Base-by-base conservation (phyloP, 768 basidiomycete genomes). In the Epithele typhae region DNA sequence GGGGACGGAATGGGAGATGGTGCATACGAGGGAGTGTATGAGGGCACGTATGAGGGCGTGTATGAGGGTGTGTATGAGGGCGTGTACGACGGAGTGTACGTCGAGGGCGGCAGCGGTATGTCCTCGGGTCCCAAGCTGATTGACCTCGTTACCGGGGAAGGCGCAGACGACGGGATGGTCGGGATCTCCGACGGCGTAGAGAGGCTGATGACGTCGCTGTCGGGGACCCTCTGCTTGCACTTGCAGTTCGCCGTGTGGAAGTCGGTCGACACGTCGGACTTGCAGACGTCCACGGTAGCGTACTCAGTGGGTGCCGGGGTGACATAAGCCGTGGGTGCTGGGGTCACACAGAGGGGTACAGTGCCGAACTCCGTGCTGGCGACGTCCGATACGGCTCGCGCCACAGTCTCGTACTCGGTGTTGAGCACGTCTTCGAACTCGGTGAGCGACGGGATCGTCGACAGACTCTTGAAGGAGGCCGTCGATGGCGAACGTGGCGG, bases 391-490 rank as follows among this genome's bases (percentile, higher is more conserved):
- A 56, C 48, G 32, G 59, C 63, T 37, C 60, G 48, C 19, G 58
- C 56, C 9, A 65, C 68, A 0, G 68, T 70, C 46, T 61, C 58
- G 48, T 64, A 68, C 45, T 64, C 60, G 4, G 64, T 67, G 8
- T 64, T 57, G 35, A 69, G 67, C 10, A 68, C 68, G 0, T 74
- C 73, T 30, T 55, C 57, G 44, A 66, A 76, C 40, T 73, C 71
- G 0, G 67, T 72, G 15, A 56, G 52, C 1, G 77, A 81, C 11
- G 81, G 81, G 51, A 82, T 82, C 3, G 75, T 77, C 1, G 80
- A 79, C 45, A 82, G 62, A 5, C 80, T 82, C 46, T 68, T 69
- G 61, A 76, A 80, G 0, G 80, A 82, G 5, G 71, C 56, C 23
- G 44, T 61, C 35, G 59, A 60, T 15, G 59, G 52, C 12, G 51